Evolutionary conservation across 1,284 basidiomycete species (phyloP).

Genomic region (Apiotrichum montevideense): DNA sequence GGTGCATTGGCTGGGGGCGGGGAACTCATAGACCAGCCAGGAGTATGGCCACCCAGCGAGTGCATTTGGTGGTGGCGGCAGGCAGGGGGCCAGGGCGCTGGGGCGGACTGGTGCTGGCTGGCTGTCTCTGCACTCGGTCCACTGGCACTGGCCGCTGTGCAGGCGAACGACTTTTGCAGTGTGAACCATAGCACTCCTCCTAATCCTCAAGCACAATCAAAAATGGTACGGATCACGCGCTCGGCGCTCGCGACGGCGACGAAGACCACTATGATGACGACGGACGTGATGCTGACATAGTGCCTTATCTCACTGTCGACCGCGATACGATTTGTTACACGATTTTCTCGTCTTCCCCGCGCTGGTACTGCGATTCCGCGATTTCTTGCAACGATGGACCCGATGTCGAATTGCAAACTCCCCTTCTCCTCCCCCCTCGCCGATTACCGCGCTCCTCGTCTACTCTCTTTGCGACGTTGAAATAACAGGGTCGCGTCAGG

Average conservation of each 20-base stretch:
- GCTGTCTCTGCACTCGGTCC: neutral
- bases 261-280: too few relatives aligned
- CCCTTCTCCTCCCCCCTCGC: neutral
- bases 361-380: too few relatives aligned
- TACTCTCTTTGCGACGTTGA: neutral
- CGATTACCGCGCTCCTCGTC: neutral
- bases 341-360: neutral
- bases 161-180: constrained; percentile 1
- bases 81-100: neutral
- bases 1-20: too few relatives aligned
- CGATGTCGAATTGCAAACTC: too few relatives aligned
- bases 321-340: neutral
- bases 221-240: constrained; percentile 1
- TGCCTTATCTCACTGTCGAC: neutral
- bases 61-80: too few relatives aligned
- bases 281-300: neutral
- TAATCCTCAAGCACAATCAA: constrained; percentile 4
- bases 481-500: constrained; percentile 87
- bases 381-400: neutral
- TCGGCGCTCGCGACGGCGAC: neutral
- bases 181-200: neutral
- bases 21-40: too few relatives aligned
- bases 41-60: too few relatives aligned
- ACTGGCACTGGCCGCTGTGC: too few relatives aligned
- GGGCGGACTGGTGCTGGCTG: neutral